Percentiles rank a stretch among this genome's conserved stretches.
Conservation (phyloP, 1,284 basidiomycete species). For the Omphalotus olearius region DNA sequence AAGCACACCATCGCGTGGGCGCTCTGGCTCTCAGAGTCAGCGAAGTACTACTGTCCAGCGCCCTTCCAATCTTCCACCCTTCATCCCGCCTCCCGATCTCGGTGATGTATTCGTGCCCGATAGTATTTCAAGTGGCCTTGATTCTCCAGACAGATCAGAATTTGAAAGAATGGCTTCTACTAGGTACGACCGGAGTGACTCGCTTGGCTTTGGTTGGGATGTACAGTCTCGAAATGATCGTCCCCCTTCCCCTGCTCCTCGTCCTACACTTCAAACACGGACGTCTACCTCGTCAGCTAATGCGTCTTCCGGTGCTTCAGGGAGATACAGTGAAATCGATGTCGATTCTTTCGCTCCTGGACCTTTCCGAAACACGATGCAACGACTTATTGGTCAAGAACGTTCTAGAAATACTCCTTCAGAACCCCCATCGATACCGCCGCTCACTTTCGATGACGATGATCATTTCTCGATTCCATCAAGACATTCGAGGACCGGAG, state of each 20-base stretch:
- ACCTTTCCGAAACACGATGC: slow-evolving; percentile 39
- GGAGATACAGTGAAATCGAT: slow-evolving; percentile 23
- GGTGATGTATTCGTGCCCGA: slow-evolving; percentile 4
- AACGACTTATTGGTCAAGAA: slow-evolving; percentile 24
- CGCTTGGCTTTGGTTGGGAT: too few species aligned
- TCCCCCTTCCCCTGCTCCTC: background rate
- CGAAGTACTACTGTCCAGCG: background rate
- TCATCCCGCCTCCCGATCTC: slow-evolving; percentile 16
- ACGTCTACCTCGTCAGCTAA: background rate
- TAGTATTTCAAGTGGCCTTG: too few species aligned
- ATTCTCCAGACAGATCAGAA: too few species aligned
- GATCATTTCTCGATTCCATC: slow-evolving; percentile 1
- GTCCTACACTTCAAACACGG: background rate
- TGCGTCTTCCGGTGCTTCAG: background rate
- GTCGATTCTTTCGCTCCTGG: slow-evolving; percentile 36
- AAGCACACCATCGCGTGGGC: background rate
- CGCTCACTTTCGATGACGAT: slow-evolving; percentile 21
- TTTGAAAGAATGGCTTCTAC: too few species aligned
- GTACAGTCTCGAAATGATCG: too few species aligned
- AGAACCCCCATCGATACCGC: slow-evolving; percentile 19
- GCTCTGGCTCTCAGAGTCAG: background rate
- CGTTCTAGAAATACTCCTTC: slow-evolving; percentile 16
- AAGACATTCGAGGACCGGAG: background rate
- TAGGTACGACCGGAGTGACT: too few species aligned
- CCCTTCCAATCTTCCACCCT: slow-evolving; percentile 8